Conservation (phyloP, 345 rosid species). For the Rhizophora mangle region DNA sequence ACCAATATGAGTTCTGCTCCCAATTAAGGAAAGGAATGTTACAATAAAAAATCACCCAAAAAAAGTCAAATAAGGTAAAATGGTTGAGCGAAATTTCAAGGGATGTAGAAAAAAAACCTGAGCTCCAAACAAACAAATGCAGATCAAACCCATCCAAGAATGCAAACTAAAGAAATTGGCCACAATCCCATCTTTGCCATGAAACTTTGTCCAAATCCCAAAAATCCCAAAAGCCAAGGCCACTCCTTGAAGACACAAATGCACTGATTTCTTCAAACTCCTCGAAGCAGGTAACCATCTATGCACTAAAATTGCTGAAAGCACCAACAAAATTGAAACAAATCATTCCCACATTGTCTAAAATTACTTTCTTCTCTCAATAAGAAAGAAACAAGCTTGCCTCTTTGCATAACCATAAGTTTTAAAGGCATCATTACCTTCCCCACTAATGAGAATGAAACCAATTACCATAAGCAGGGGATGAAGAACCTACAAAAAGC, state of each 20-base stretch:
- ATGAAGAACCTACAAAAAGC: slow-evolving; percentile 57
- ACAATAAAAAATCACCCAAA: not conserved
- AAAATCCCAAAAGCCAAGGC: slow-evolving; percentile 78
- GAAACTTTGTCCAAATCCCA: slow-evolving; percentile 92
- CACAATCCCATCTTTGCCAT: slow-evolving; percentile 50
- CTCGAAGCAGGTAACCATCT: slow-evolving; percentile 93
- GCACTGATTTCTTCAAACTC: slow-evolving; percentile 75
- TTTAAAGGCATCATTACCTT: slow-evolving; percentile 45
- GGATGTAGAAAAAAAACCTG: slow-evolving; percentile 47
- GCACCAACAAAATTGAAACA: slow-evolving; percentile 1
- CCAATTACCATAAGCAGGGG: slow-evolving; percentile 93
- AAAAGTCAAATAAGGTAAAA: not conserved
- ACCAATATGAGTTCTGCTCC: not conserved
- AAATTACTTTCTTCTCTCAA: not conserved
- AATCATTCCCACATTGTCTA: slow-evolving; percentile 8
- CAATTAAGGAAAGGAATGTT: not conserved
- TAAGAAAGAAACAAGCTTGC: too few relatives aligned
- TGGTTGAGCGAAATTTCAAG: not conserved
- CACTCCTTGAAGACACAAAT: slow-evolving; percentile 78
- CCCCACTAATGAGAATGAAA: slow-evolving; percentile 86
- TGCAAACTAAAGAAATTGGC: slow-evolving; percentile 88
- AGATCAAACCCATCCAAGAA: slow-evolving; percentile 97
- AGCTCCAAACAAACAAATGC: slow-evolving; percentile 72
- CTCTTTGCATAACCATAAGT: too few relatives aligned
- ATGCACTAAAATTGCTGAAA: slow-evolving; percentile 79